A percentile compares a stretch with the other conserved stretches of the same genome.
These are phyloP conservation scores for Trichoderma virens DNA, from an alignment of 495 filamentous ascomycete species.

Conservation along the genomic window DNA sequence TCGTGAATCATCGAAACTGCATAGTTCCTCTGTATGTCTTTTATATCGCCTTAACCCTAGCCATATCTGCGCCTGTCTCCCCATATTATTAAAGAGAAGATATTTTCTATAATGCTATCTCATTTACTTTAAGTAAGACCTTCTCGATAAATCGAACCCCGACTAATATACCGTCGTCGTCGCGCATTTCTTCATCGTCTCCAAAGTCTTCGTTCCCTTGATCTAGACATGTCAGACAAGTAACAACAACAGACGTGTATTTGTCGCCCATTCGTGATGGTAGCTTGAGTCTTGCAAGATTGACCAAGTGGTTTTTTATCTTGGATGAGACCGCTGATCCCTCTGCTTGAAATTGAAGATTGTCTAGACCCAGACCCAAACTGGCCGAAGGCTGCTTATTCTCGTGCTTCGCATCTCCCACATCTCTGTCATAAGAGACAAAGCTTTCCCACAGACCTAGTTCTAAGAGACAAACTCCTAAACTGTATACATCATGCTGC, in stretches of 20 bases:
- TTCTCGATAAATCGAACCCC: slow-evolving; percentile 43
- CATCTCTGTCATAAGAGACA: slow-evolving; percentile 18
- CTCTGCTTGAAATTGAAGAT: background rate
- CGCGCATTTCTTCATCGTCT: slow-evolving; percentile 33
- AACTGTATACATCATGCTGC: slow-evolving; percentile 56
- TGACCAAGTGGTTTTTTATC: slow-evolving; percentile 35
- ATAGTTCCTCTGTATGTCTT: too few species aligned
- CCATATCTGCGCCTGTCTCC: too few species aligned
- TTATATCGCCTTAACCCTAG: too few species aligned
- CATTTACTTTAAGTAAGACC: slow-evolving; percentile 1
- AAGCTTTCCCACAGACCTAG: slow-evolving; percentile 52
- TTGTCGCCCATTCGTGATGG: slow-evolving; percentile 40
- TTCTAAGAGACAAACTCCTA: slow-evolving; percentile 42
- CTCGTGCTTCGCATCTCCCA: too few species aligned
- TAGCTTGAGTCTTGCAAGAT: slow-evolving; percentile 29
- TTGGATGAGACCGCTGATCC: background rate
- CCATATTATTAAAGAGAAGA: too few species aligned
- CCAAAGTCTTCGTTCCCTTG: slow-evolving; percentile 38
- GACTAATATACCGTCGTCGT: slow-evolving; percentile 41
- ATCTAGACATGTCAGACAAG: slow-evolving; percentile 53
- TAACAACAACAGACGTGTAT: slow-evolving; percentile 42
- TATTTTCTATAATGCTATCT: too few species aligned
- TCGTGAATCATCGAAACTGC: too few species aligned
- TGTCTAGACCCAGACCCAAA: too few species aligned
- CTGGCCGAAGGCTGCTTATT: too few species aligned